Conservation (phyloP, 495 filamentous ascomycete genomes). For the Talaromyces thailandensis region DNA sequence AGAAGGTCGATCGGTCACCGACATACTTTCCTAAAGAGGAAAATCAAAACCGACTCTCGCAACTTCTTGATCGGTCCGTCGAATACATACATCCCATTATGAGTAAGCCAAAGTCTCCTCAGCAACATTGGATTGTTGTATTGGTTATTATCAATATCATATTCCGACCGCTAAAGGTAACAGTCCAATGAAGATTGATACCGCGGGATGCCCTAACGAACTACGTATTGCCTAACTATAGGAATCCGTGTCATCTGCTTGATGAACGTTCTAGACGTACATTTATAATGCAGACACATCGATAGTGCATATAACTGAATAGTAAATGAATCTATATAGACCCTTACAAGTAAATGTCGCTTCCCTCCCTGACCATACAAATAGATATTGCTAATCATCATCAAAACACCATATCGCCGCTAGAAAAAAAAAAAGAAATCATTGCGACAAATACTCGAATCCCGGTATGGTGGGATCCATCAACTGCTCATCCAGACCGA, state of each 20-base stretch:
- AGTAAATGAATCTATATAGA: neutral
- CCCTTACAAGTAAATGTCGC: neutral
- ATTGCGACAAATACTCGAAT: conserved; percentile 36
- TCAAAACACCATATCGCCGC: neutral
- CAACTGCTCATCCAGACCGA: conserved; percentile 38
- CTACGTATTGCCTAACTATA: neutral
- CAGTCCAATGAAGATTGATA: neutral
- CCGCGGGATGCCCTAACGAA: neutral
- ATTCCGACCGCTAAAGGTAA: neutral
- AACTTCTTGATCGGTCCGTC: neutral
- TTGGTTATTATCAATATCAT: neutral
- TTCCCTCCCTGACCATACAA: neutral
- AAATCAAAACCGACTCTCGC: neutral
- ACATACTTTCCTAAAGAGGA: neutral
- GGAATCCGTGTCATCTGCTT: neutral
- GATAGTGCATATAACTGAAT: neutral
- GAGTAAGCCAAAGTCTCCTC: neutral
- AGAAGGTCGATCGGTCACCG: neutral
- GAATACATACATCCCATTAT: neutral
- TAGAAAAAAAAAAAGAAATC: neutral
- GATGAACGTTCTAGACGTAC: neutral
- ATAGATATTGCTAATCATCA: neutral
- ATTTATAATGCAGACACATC: neutral
- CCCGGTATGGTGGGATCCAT: conserved; percentile 39
- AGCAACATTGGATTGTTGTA: no score